phyloP scores from a whole-genome alignment of 192 early-diverging fungal species.

The Backusella circina region DNA sequence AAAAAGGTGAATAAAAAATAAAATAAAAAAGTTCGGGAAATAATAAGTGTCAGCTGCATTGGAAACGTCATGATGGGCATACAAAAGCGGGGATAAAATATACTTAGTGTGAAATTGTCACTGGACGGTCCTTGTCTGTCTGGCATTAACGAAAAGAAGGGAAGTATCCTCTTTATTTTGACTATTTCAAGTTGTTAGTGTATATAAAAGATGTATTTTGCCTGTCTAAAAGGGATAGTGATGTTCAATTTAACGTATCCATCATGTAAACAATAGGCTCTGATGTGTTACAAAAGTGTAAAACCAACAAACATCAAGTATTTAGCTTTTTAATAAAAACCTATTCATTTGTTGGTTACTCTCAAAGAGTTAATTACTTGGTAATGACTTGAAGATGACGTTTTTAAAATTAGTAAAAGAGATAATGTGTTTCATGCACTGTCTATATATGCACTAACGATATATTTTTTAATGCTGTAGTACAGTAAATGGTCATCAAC shows the following conservation, averaged over 20 bases:
- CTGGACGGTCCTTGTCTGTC: not conserved
- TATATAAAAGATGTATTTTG: too few relatives aligned
- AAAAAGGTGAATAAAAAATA: not conserved
- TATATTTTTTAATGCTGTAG: too few relatives aligned
- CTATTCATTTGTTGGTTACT: too few relatives aligned
- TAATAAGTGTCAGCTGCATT: constrained; percentile 1
- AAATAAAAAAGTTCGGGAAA: not conserved
- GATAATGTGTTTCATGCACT: too few relatives aligned
- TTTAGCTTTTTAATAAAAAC: not conserved
- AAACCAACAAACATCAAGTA: not conserved
- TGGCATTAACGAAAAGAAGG: too few relatives aligned
- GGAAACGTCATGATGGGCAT: not conserved
- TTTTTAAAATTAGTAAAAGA: not conserved
- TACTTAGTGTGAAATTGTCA: not conserved
- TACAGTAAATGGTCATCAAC: too few relatives aligned
- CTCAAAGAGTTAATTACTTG: not conserved
- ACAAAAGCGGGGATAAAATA: not conserved
- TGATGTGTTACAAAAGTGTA: not conserved
- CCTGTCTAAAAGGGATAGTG: too few relatives aligned
- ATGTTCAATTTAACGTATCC: not conserved
- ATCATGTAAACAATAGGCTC: not conserved
- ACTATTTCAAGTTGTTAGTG: too few relatives aligned
- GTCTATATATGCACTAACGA: too few relatives aligned
- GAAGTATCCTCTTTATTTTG: too few relatives aligned
- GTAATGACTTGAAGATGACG: not conserved